A percentile compares a stretch with the other conserved stretches of the same genome.
These are phyloP conservation scores for Fusarium torulosum DNA, from an alignment of 2,329 filamentous ascomycete genomes.

Conservation along the genomic window DNA sequence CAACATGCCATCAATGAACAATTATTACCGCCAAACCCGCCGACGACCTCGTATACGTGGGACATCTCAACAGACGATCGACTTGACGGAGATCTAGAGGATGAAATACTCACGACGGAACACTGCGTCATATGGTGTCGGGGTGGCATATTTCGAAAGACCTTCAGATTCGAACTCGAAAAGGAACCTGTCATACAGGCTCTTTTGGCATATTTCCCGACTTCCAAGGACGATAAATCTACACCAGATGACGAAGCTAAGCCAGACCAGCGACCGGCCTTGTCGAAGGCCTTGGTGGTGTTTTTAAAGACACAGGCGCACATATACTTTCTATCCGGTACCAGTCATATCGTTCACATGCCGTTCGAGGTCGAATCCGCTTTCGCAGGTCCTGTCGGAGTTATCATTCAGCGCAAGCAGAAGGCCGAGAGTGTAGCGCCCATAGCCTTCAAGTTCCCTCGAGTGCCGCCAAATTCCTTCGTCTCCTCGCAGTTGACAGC, in stretches of 20 bases:
- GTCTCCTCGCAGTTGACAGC: constrained; percentile 75
- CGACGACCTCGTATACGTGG: constrained; percentile 80
- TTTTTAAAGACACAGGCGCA: constrained; percentile 94
- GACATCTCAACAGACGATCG: constrained; percentile 65
- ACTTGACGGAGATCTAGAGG: constrained; percentile 66
- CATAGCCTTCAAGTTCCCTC: constrained; percentile 67
- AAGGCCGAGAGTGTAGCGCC: constrained; percentile 63
- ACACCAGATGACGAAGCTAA: constrained; percentile 20
- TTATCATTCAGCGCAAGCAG: constrained; percentile 87
- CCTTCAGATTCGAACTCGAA: constrained; percentile 88
- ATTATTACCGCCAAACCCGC: constrained; percentile 76
- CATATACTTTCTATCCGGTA: constrained; percentile 89
- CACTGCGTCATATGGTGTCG: constrained; percentile 89
- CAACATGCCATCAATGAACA: constrained; percentile 85
- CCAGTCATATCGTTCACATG: constrained; percentile 89
- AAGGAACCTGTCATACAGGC: constrained; percentile 89
- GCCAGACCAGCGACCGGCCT: constrained; percentile 39
- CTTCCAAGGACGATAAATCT: constrained; percentile 57
- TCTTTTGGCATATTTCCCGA: constrained; percentile 84
- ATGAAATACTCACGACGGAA: constrained; percentile 83
- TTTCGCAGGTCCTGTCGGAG: constrained; percentile 83
- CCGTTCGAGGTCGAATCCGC: constrained; percentile 94
- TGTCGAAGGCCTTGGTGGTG: constrained; percentile 83
- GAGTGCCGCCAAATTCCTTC: constrained; percentile 86
- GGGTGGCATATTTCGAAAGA: constrained; percentile 84